Evolutionary conservation across 1,284 basidiomycete genomes (phyloP).

Genomic region (Malassezia vespertilionis): DNA sequence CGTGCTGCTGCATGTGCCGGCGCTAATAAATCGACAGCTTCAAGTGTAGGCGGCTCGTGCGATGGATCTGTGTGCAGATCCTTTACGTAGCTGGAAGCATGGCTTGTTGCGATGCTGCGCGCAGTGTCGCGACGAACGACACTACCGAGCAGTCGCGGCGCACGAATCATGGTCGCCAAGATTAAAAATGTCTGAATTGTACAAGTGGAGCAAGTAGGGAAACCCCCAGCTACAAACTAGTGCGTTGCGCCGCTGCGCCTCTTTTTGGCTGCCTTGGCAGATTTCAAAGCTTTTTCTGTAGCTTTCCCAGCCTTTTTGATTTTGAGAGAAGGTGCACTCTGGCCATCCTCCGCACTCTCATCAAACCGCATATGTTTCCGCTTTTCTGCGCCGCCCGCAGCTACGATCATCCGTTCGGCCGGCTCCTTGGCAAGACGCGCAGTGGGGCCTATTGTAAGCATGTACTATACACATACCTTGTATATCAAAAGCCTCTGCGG

Average conservation of each 20-base stretch:
- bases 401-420: slow-evolving; percentile 4
- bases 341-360: not conserved
- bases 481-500: not conserved
- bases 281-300: not conserved
- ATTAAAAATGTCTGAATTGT: too few relatives aligned
- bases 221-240: too few relatives aligned
- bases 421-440: slow-evolving; percentile 4
- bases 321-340: not conserved
- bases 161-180: too few relatives aligned
- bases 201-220: too few relatives aligned
- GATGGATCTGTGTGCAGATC: not conserved
- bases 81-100: not conserved
- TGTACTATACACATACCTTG: too few relatives aligned
- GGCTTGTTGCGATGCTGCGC: too few relatives aligned
- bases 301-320: not conserved
- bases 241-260: not conserved
- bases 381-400: not conserved
- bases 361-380: slow-evolving; percentile 13
- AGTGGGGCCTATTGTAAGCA: not conserved
- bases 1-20: not conserved
- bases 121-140: too few relatives aligned
- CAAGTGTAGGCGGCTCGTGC: slow-evolving; percentile 3
- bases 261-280: not conserved
- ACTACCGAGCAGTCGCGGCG: too few relatives aligned
- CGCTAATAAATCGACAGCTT: slow-evolving; percentile 3